Conservation (phyloP, 148 eudicot species). For the Oxyria digyna region DNA sequence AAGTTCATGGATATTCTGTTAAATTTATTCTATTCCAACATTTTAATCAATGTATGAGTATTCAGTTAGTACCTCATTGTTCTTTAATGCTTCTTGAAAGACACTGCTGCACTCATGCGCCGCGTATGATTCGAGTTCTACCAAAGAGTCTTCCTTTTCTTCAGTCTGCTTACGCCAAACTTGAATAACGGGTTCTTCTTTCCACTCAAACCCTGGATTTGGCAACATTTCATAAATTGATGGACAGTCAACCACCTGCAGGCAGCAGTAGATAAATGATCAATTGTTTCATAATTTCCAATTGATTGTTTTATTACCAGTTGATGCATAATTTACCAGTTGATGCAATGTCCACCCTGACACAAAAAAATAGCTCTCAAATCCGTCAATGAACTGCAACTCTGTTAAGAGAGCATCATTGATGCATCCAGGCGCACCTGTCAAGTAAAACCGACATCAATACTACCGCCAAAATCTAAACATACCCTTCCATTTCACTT, state of each 20-base stretch:
- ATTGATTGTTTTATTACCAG: not conserved
- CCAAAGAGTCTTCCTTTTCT: slow-evolving; percentile 33
- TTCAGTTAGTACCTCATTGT: slow-evolving; percentile 56
- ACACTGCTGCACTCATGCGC: slow-evolving; percentile 37
- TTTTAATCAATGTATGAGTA: not conserved
- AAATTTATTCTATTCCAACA: not conserved
- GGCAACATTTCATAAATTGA: slow-evolving; percentile 90
- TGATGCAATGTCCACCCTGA: slow-evolving; percentile 96
- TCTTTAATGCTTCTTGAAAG: slow-evolving; percentile 68
- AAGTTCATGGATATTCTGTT: not conserved
- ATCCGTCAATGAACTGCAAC: slow-evolving; percentile 84
- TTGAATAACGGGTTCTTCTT: slow-evolving; percentile 54
- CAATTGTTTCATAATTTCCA: no score
- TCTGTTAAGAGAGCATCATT: slow-evolving; percentile 91
- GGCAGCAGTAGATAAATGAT: not conserved
- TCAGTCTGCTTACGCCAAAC: slow-evolving; percentile 53
- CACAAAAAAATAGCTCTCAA: slow-evolving; percentile 82
- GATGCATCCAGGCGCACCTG: slow-evolving; percentile 97
- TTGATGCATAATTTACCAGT: slow-evolving; percentile 43
- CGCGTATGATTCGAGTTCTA: slow-evolving; percentile 49
- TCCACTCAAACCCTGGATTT: slow-evolving; percentile 70
- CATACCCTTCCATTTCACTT: not conserved
- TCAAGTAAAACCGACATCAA: slow-evolving; percentile 7
- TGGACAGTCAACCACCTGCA: slow-evolving; percentile 87
- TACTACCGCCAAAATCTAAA: no score